These are phyloP conservation scores for Nannochloris sp. DNA, from an alignment of 139 green algal species.

Conservation along the genomic window DNA sequence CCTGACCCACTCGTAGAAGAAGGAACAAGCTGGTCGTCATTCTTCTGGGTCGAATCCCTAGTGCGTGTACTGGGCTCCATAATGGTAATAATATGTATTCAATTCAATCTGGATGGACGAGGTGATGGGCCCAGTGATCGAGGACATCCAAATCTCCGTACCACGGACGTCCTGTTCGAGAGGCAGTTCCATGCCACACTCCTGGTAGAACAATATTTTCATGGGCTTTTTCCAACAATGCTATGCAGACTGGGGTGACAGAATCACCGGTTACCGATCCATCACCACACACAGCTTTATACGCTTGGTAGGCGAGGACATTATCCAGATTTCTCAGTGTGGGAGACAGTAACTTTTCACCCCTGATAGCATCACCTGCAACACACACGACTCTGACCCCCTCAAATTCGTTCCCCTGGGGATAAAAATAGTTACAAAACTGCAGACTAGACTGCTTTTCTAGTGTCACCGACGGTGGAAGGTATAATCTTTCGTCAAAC, in stretches of 20 bases:
- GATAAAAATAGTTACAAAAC: constrained; percentile 36
- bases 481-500: constrained; percentile 5
- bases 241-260: constrained; percentile 26
- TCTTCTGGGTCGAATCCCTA: too few relatives aligned
- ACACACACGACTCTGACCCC: constrained; percentile 22
- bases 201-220: constrained; percentile 14
- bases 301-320: constrained; percentile 13
- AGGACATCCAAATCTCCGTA: constrained; percentile 11
- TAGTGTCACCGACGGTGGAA: not conserved
- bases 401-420: constrained; percentile 4
- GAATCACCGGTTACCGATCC: constrained; percentile 22
- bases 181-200: constrained; percentile 22
- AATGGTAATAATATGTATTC: too few relatives aligned
- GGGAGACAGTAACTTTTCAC: not conserved
- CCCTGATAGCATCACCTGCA: constrained; percentile 15
- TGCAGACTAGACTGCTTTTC: constrained; percentile 21
- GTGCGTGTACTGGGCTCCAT: not conserved
- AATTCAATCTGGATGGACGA: not conserved
- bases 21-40: too few relatives aligned
- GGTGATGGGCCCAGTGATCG: constrained; percentile 9
- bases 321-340: not conserved
- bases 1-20: not conserved
- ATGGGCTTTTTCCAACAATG: constrained; percentile 5
- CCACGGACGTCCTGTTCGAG: constrained; percentile 1
- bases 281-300: constrained; percentile 19